phyloP scores from a whole-genome alignment of 139 green algal species.

The Closterium sp. region DNA sequence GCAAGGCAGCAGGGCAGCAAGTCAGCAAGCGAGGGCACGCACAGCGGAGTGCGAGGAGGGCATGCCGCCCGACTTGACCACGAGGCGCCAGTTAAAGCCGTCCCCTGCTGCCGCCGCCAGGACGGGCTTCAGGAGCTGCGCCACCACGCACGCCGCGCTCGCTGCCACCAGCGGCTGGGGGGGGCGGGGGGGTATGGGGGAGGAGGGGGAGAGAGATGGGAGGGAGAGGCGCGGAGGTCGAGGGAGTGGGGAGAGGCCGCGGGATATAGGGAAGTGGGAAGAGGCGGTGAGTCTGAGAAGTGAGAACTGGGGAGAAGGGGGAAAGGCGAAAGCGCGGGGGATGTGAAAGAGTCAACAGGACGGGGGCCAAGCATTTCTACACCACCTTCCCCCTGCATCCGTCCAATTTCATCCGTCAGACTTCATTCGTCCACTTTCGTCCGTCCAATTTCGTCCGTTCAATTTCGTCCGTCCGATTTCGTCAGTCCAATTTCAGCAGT shows the following conservation, averaged over 20 bases:
- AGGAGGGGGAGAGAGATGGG: not conserved
- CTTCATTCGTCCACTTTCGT: no score
- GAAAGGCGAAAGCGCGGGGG: not conserved
- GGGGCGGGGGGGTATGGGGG: no score
- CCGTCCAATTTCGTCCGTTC: no score
- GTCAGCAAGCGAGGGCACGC: not conserved
- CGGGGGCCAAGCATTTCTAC: no score
- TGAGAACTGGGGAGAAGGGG: not conserved
- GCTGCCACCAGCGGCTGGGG: slow-evolving; percentile 22
- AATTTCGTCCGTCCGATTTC: no score
- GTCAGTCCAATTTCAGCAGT: no score
- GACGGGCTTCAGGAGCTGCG: slow-evolving; percentile 44
- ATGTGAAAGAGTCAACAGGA: no score
- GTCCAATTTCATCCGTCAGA: no score
- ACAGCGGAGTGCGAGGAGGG: slow-evolving; percentile 48
- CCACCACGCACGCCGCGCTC: slow-evolving; percentile 12
- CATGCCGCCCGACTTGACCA: slow-evolving; percentile 50
- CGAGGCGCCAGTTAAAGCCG: slow-evolving; percentile 45
- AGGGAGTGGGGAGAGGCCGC: not conserved
- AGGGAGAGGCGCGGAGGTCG: not conserved
- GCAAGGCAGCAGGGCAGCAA: not conserved
- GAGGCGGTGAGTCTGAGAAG: not conserved
- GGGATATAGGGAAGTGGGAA: not conserved
- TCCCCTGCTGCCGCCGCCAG: slow-evolving; percentile 23
- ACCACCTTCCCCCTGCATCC: no score